A percentile compares a stretch with the other conserved stretches of the same genome.
phyloP scores from a whole-genome alignment of 495 filamentous ascomycete species.

The Bathelium albidoporum region DNA sequence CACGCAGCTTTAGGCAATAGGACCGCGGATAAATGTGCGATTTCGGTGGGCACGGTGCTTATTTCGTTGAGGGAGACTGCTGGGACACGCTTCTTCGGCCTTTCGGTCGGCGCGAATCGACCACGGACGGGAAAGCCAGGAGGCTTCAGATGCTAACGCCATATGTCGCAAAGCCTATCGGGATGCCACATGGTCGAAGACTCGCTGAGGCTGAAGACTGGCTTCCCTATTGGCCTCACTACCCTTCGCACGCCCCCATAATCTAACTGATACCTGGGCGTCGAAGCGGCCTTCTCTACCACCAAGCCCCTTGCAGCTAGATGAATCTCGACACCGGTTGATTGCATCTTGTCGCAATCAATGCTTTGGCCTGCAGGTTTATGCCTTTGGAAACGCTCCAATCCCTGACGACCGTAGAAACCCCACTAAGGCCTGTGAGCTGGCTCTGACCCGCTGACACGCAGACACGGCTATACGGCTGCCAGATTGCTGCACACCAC shows the following conservation, averaged over 20 bases:
- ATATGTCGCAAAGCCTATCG: not conserved
- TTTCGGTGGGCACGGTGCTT: not conserved
- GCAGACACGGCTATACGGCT: not conserved
- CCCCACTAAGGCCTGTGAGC: not conserved
- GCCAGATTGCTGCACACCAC: not conserved
- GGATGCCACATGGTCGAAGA: constrained; percentile 1
- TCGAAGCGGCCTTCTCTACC: not conserved
- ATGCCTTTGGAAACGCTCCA: not conserved
- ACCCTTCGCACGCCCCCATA: not conserved
- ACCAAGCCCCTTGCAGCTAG: not conserved
- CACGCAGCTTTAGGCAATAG: not conserved
- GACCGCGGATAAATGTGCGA: not conserved
- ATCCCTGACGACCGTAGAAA: not conserved
- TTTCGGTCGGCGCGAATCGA: not conserved
- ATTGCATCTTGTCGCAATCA: not conserved
- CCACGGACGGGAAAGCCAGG: not conserved
- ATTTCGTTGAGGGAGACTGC: not conserved
- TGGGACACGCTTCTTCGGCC: not conserved
- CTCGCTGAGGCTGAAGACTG: not conserved
- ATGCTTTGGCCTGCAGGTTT: not conserved
- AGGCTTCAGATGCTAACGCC: not conserved
- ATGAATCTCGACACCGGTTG: not conserved
- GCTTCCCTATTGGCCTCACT: not conserved
- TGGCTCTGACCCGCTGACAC: not conserved
- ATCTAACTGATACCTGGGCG: not conserved